Percentiles rank a stretch among this genome's conserved stretches.
These are phyloP conservation scores for Ceratocystiopsis minuta DNA, from an alignment of 2,329 filamentous ascomycete genomes.

Conservation along the genomic window DNA sequence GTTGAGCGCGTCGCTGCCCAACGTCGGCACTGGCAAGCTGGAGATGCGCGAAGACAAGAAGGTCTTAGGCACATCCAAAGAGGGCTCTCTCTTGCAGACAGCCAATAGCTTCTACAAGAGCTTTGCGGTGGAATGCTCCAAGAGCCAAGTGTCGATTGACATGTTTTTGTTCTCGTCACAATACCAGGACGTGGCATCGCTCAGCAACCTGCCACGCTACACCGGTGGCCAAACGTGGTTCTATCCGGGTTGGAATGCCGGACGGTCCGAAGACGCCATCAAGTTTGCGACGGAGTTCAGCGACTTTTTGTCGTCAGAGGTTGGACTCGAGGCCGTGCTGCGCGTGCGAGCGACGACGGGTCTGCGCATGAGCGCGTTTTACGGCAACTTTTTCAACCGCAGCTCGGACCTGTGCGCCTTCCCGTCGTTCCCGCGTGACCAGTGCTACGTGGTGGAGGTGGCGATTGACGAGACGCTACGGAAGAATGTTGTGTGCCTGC, in stretches of 20 bases:
- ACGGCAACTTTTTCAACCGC: slow-evolving; percentile 98
- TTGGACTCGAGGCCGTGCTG: slow-evolving; percentile 87
- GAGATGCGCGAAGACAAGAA: slow-evolving; percentile 96
- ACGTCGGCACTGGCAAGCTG: slow-evolving; percentile 73
- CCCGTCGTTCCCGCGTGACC: slow-evolving; percentile 91
- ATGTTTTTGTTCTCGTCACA: slow-evolving; percentile 95
- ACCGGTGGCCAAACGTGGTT: slow-evolving; percentile 97
- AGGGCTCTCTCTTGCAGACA: slow-evolving; percentile 72
- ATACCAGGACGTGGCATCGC: slow-evolving; percentile 91
- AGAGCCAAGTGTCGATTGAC: slow-evolving; percentile 95
- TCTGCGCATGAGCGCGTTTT: slow-evolving; percentile 91
- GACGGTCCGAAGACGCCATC: slow-evolving; percentile 82
- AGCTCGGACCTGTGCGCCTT: slow-evolving; percentile 96
- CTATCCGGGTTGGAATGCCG: slow-evolving; percentile 95
- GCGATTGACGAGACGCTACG: slow-evolving; percentile 89
- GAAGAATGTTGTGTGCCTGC: slow-evolving; percentile 81
- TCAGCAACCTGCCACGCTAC: slow-evolving; percentile 89
- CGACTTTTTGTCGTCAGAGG: slow-evolving; percentile 90
- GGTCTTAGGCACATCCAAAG: slow-evolving; percentile 80
- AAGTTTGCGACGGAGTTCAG: slow-evolving; percentile 96
- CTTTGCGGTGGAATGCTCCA: slow-evolving; percentile 95
- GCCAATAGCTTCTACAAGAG: slow-evolving; percentile 97
- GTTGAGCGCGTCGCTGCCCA: slow-evolving; percentile 75
- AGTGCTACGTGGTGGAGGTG: slow-evolving; percentile 94
- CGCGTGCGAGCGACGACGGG: slow-evolving; percentile 90